Conservation (phyloP, 2,329 filamentous ascomycete species). For the Zalaria sp. region DNA sequence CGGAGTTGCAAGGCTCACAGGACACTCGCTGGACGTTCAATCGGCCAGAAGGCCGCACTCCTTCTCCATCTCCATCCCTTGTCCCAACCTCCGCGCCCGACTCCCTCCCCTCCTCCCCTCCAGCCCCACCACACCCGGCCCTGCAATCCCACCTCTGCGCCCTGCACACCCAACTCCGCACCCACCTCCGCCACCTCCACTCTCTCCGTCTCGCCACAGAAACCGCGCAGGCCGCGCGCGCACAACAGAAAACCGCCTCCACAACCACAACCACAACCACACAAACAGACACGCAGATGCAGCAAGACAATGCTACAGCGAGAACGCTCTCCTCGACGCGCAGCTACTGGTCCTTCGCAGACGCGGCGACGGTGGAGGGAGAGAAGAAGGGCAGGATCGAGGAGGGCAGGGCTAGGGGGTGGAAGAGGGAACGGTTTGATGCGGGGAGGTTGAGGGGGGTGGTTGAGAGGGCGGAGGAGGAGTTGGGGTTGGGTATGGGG, state of each 20-base stretch:
- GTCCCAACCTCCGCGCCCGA: too few species aligned
- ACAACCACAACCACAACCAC: not conserved
- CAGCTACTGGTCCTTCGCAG: constrained; percentile 10
- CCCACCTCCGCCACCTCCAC: constrained; percentile 17
- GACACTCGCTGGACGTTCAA: too few species aligned
- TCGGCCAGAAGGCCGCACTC: too few species aligned
- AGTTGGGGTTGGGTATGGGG: constrained; percentile 8
- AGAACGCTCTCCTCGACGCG: not conserved
- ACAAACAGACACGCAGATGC: too few species aligned
- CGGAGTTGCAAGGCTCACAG: too few species aligned
- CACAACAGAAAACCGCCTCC: not conserved
- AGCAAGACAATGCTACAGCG: too few species aligned
- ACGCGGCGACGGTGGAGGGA: constrained; percentile 9
- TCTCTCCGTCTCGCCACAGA: constrained; percentile 1
- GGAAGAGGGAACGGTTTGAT: constrained; percentile 15
- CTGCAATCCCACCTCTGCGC: constrained; percentile 10
- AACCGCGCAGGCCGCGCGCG: constrained; percentile 7
- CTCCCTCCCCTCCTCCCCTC: not conserved
- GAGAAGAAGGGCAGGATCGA: constrained; percentile 14
- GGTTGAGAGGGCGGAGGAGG: constrained; percentile 15
- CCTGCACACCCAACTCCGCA: constrained; percentile 18
- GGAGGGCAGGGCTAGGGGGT: constrained; percentile 13
- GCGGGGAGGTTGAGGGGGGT: constrained; percentile 12
- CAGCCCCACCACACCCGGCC: constrained; percentile 1
- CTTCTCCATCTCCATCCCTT: too few species aligned